Evolutionary conservation across 306 rosid species (phyloP), one percentile per base, ranked within the genome.

Genomic region (Alnus rubra): DNA sequence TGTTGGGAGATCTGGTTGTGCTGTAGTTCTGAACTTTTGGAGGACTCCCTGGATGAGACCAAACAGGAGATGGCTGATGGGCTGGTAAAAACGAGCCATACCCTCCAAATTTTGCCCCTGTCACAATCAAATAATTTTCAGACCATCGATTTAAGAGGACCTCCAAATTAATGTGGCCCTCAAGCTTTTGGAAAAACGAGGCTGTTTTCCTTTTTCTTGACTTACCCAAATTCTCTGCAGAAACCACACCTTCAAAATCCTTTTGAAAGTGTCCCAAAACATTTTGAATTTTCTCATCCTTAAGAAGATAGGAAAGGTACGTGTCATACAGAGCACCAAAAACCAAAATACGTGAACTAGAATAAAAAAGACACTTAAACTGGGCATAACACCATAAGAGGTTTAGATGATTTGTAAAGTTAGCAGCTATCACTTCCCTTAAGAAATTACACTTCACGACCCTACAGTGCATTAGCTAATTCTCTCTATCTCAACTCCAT

Each of bases 261-360:
- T 96, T 96, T 80, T 96, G 98, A 42, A 96, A 96, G 83, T 96
- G 99, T 77, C 99, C 99, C 86, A 96, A 85, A 77, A 90, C 94
- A 89, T 90, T 88, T 80, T 93, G 98, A 83, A 96, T 71, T 84
- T 90, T 96, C 76, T 87, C 99, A 82, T 92, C 99, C 99, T 96
- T 76, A 31, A 72, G 62, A 65, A 69, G 82, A 37, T 30, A 52
- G 53, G 76, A 44, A 62, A n/a, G 50, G 70, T 28, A 49, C 52
- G 23, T 18, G 6, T 80, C 64, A 78, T 62, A 67, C 15, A 9
- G 12, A 18, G 7, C 30, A 3, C 52, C 76, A n/a, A 74, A 23
- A 49, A 5, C 72, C 58, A 64, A 69, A 76, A 49, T 31, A 74
- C 63, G 78, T 70, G 51, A 15, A 77, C 39, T 18, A 7, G 51